Evolutionary conservation across 2,329 filamentous ascomycete species (phyloP).

Genomic region (Orbilia brochopaga): DNA sequence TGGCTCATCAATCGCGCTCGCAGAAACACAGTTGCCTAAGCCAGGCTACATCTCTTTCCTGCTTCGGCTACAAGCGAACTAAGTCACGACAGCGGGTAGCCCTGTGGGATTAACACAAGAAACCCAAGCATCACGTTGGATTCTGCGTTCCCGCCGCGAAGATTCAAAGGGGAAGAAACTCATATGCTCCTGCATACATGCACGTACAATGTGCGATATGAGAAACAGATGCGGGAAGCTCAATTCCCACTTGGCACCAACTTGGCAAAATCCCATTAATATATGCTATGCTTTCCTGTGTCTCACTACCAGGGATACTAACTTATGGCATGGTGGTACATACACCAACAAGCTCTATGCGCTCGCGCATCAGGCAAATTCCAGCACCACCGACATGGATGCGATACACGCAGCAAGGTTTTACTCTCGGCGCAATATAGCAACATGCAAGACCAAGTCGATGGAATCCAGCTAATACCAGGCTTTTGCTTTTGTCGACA

Average conservation of each 20-base stretch:
- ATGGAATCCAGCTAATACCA: background rate
- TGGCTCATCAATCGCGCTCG: conserved; percentile 7
- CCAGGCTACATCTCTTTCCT: conserved; percentile 30
- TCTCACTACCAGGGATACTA: too few relatives aligned
- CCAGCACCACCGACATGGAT: background rate
- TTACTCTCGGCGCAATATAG: background rate
- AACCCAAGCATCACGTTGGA: too few relatives aligned
- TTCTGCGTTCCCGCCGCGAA: too few relatives aligned
- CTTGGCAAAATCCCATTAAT: too few relatives aligned
- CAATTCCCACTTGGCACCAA: too few relatives aligned
- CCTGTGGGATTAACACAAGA: too few relatives aligned
- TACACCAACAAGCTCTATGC: background rate
- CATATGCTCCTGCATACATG: too few relatives aligned
- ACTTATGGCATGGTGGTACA: background rate
- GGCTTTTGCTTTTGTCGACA: background rate
- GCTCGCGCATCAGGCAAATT: background rate
- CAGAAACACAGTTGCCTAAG: conserved; percentile 47
- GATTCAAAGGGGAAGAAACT: too few relatives aligned
- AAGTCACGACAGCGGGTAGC: conserved; percentile 6
- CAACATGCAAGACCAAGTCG: background rate
- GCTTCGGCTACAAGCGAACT: conserved; percentile 39
- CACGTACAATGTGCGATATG: too few relatives aligned
- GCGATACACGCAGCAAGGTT: background rate
- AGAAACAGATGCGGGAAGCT: too few relatives aligned
- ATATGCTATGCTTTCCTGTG: too few relatives aligned